Evolutionary conservation across 169 alveolate species (phyloP), one percentile per base, ranked within the genome.

Genomic region (Theileria luwenshuni): DNA sequence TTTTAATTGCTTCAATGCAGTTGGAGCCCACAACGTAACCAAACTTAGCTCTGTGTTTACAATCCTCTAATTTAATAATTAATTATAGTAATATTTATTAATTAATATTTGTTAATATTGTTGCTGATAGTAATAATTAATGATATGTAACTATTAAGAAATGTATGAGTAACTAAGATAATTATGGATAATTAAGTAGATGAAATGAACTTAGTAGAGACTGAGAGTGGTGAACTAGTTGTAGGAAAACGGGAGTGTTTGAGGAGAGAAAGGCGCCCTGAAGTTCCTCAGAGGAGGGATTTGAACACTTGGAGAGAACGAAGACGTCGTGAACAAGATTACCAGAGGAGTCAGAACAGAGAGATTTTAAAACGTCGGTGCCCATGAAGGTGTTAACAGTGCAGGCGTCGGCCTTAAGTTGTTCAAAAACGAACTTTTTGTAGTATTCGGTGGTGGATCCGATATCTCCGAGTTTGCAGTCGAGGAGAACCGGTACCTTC

Each of bases 301-400:
- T 89, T 23, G 93, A 76, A 28, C 90, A 77, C 75, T 71, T 80
- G 56, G 88, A 83, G 48, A 89, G 75, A 25, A 83, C 89, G 63
- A 84, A 89, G 28, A 79, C 76, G 63, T 80, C 84, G 64, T 83
- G 51, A 33, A 69, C 64, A 48, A 61, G 45, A 13, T 84, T 56
- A 25, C 83, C 75, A 28, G 58, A 69, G 49, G 83, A 56, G 63
- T 52, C 76, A 17, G 91, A 76, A 27, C 76, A 71, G 72, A 74
- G 51, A 32, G 83, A 83, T 21, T 63, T 52, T 64, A 89, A 69
- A 60, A 89, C 90, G 25, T 77, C 81, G 28, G 91, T 67, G 52
- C 93, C 93, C 77, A 89, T 73, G 38, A 77, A 56, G 42, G 86
- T 71, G 85, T 89, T 89, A n/a, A 85, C 84, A 38, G 93, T 89